Base-by-base conservation (phyloP, 371 early-diverging fungal genomes). In the Rhizopus stolonifer region DNA sequence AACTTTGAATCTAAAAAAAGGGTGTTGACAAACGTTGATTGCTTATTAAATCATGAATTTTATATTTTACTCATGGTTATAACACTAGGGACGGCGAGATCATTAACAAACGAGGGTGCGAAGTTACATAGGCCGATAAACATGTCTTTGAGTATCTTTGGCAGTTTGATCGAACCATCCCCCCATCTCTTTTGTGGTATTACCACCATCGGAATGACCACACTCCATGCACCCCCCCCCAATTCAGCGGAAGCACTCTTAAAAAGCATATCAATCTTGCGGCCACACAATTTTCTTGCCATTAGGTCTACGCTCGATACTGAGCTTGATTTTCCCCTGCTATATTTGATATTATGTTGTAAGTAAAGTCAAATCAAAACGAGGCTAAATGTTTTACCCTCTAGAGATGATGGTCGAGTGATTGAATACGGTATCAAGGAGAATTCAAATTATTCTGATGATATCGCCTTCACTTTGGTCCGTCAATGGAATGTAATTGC, bases 251-350 rank as follows among this genome's bases (percentile, higher is more conserved):
- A 40, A 40, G 21, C 11, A 29, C 29, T 29, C 2, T 49, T 49
- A 29, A 49, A 49, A 39, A 39, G 36, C 49, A 49, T 49, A 49
- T 49, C 49, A 24, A 49, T 38, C 39, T 49, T 49, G 29, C 39
- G 49, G 29, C 39, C 49, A 49, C 29, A 49, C 9, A 29, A 11
- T 29, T 29, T 29, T 11, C 29, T 29, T 29, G 29, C 29, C 29
- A 29, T 40, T 40, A 10, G 15, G 42, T 40, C 42, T 40, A 40
- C 42, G 42, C 42, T 40, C 21, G 42, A 40, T 40, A 19, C 42
- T 40, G 42, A 40, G 10, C 42, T 40, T 40, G 19, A 40, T 19
- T 40, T 40, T 18, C 21, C 42, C 42, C 42, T 19, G 19, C 42
- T 40, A 40, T 40, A 40, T 40, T 40, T 40, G 42, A 40, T 18